Base-by-base conservation (phyloP, 805 yeast genomes). In the Blastobotrys terrestris region DNA sequence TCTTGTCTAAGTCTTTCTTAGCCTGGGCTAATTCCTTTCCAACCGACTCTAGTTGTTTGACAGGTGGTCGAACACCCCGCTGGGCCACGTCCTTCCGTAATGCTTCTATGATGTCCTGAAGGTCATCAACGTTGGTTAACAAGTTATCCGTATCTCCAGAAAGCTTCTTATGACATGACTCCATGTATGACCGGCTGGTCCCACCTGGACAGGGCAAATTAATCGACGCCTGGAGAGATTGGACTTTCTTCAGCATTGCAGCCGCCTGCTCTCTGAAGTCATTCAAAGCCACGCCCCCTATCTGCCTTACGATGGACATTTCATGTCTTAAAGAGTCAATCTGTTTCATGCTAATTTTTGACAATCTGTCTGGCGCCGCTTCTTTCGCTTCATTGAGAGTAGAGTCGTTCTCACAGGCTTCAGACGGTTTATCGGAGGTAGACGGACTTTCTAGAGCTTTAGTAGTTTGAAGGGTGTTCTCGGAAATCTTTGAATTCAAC, bases 51-150 rank as follows among this genome's bases (percentile, higher is more conserved):
- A 94, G 68, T 61, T 91, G 95, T 58, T 85, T 81, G 50, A 77
- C 81, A 0, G 89, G 72, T 14, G 96, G 90, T 39, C 89, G 78
- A 0, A 90, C 90, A 18, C 97, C 96, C 57, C 97, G 78, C 55
- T 83, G 85, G 0, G 96, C 95, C 13, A 94, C 96, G 69, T 91
- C 98, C 60, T 88, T 83, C 52, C 97, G 75, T 51, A 92, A 72
- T 0, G 87, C 87, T 63, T 94, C 99, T 65, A 94, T 87, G 7
- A 87, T 69, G 68, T 94, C 99, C 64, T 91, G 97, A 16, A 94
- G 72, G 59, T 89, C 97, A 66, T 94, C 99, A 3, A 92, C 92
- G 57, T 77, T 79, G 0, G 92, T 83, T 35, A 94, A 74, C 7
- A 94, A 69, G 0, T 65, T 62, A 64, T 89, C 96, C 5, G 95